phyloP scores from a whole-genome alignment of 1,284 basidiomycete species.

The Takashimella tepidaria region DNA sequence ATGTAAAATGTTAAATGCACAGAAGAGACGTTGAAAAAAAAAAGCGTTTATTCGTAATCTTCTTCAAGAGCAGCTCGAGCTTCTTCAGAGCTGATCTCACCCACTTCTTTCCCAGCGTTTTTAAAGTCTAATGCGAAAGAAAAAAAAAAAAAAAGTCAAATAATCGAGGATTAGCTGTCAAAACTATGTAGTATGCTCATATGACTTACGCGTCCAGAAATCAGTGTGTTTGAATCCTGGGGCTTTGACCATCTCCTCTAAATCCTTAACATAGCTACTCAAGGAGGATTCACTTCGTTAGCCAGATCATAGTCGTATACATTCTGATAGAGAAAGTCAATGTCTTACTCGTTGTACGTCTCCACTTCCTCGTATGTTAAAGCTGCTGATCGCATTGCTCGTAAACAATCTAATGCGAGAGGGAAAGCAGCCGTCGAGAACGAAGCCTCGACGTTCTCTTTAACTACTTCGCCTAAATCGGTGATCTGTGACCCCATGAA shows the following conservation, averaged over 20 bases:
- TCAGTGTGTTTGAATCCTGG: conserved; percentile 41
- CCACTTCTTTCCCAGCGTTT: conserved; percentile 28
- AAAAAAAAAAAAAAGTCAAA: too few relatives aligned
- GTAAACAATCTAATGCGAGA: conserved; percentile 70
- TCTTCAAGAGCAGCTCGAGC: conserved; percentile 39
- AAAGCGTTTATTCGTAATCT: conserved; percentile 14
- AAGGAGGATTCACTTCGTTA: too few relatives aligned
- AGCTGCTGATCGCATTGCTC: conserved; percentile 59
- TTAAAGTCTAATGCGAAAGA: conserved; percentile 29
- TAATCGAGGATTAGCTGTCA: background rate
- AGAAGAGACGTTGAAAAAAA: too few relatives aligned
- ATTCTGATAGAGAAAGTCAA: background rate
- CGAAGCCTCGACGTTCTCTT: conserved; percentile 62
- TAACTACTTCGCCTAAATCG: conserved; percentile 65
- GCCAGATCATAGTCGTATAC: too few relatives aligned
- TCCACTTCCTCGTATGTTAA: conserved; percentile 50
- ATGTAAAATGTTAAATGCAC: too few relatives aligned
- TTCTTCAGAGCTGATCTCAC: conserved; percentile 36
- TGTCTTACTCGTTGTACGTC: conserved; percentile 43
- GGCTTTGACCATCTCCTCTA: conserved; percentile 33
- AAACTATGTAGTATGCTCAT: background rate
- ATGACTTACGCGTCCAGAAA: conserved; percentile 42
- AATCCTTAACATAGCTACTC: conserved; percentile 28
- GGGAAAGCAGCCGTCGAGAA: conserved; percentile 61
- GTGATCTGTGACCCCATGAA: conserved; percentile 44